Evolutionary conservation across 2,329 filamentous ascomycete genomes (phyloP), one percentile per base, ranked within the genome.

Genomic region (Curvularia spicifera): DNA sequence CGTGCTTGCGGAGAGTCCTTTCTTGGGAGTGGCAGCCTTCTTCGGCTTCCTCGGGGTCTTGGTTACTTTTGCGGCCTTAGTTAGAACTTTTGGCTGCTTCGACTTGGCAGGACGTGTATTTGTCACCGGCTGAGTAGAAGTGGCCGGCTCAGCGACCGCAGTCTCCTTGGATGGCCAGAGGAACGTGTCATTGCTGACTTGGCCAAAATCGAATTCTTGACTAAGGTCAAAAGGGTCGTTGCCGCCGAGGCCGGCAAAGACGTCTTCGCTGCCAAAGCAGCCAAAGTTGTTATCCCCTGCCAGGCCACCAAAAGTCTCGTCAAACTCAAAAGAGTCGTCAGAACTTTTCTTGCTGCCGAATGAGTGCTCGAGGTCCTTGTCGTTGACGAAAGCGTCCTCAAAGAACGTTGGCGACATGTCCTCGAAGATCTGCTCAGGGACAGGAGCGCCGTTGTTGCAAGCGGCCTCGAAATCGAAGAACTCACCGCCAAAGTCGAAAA

Each of bases 31-130:
- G 8, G 24, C 29, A 5, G 29, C 28, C 13, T 40, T 42, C 10
- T 40, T 42, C 15, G 45, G 51, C 31, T 45, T 44, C 18, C 57
- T 61, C 3, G 29, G 12, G 10, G 45, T 31, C 22, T 24, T 53
- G 13, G 48, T 20, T 4, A 46, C 13, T 8, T 48, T 49, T 22
- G 26, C 26, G 26, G 26, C 6, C 26, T 28, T 28, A 6, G 26
- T 28, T 4, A 8, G 6, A 8, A 28, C 5, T 26, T 39, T 43
- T 7, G 13, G 46, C 45, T 43, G 26, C 43, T 15, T 5, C n/a
- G 13, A 15, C 43, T 5, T 4, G 45, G 10, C 18, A 3, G 15
- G 26, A 28, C 26, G 8, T 6, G 6, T 8, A 6, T 28, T 28
- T 28, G 26, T 28, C 26, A 8, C 26, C 3, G 26, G 26, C 26